Percentiles rank a stretch among this genome's conserved stretches.
phyloP scores from a whole-genome alignment of 2,329 filamentous ascomycete genomes.

The Alternaria sp. region DNA sequence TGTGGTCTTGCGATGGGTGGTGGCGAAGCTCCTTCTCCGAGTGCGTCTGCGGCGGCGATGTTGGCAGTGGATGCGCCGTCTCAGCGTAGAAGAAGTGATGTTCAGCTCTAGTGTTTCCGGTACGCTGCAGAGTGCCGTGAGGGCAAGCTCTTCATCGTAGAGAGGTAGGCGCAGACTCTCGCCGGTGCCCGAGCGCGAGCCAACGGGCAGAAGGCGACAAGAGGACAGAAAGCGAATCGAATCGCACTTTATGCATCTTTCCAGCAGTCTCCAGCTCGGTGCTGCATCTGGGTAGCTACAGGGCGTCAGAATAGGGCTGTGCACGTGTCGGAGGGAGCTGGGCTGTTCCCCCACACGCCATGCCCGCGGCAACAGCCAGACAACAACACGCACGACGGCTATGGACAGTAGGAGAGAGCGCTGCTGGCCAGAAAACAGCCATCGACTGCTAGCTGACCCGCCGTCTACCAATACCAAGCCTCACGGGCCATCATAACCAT shows the following conservation, averaged over 20 bases:
- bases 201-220: conserved; percentile 21
- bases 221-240: conserved; percentile 4
- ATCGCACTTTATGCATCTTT: conserved; percentile 34
- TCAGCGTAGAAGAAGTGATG: conserved; percentile 1
- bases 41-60: conserved; percentile 27
- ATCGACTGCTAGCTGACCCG: conserved; percentile 1
- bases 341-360: conserved; percentile 38
- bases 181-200: conserved; percentile 29
- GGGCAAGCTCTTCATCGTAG: conserved; percentile 31
- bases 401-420: conserved; percentile 34
- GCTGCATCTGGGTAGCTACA: conserved; percentile 16
- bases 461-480: conserved; percentile 2
- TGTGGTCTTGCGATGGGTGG: conserved; percentile 32
- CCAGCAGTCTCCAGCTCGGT: conserved; percentile 11
- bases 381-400: conserved; percentile 27
- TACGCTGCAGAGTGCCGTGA: conserved; percentile 15
- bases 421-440: conserved; percentile 32
- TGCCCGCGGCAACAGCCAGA: conserved; percentile 22
- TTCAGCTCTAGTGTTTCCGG: conserved; percentile 11
- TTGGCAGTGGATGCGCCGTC: conserved; percentile 36
- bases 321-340: conserved; percentile 9
- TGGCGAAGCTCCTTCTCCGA: conserved; percentile 42
- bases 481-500: conserved; percentile 17
- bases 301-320: neutral
- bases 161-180: conserved; percentile 29